A percentile compares a stretch with the other conserved stretches of the same genome.
Conservation (phyloP, 495 filamentous ascomycete genomes). For the Neurospora cerealis region DNA sequence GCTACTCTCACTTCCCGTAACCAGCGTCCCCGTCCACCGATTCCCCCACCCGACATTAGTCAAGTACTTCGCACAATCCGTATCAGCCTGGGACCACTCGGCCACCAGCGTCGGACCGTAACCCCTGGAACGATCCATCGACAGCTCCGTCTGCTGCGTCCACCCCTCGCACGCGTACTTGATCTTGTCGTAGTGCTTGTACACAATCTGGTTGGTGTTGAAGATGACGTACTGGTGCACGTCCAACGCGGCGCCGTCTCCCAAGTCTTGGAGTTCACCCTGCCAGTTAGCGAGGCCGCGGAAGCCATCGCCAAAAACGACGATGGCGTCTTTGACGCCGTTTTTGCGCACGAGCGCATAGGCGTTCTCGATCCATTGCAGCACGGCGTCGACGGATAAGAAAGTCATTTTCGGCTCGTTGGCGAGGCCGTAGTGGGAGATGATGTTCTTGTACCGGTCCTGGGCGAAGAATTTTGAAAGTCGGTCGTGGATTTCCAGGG, state of each 20-base stretch:
- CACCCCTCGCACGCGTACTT: conserved; percentile 79
- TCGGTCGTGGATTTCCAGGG: conserved; percentile 73
- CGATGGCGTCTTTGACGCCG: conserved; percentile 52
- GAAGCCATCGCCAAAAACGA: conserved; percentile 76
- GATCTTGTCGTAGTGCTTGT: conserved; percentile 65
- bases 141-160: conserved; percentile 62
- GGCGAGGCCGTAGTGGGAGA: conserved; percentile 75
- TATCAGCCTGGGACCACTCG: conserved; percentile 97
- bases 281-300: conserved; percentile 74
- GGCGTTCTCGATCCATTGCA: conserved; percentile 60
- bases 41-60: conserved; percentile 85
- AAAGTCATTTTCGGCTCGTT: conserved; percentile 80
- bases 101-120: conserved; percentile 96
- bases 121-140: conserved; percentile 62
- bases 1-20: conserved; percentile 44
- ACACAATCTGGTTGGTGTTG: conserved; percentile 62
- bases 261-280: conserved; percentile 45
- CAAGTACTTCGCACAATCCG: conserved; percentile 79
- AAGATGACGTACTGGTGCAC: conserved; percentile 93
- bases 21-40: conserved; percentile 77
- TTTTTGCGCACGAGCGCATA: conserved; percentile 56
- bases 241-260: conserved; percentile 61
- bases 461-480: conserved; percentile 80
- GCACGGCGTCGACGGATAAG: conserved; percentile 47
- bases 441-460: conserved; percentile 71